These are phyloP conservation scores for Paramecium sonneborni DNA, from an alignment of 73 alveolate genomes.

Conservation along the genomic window DNA sequence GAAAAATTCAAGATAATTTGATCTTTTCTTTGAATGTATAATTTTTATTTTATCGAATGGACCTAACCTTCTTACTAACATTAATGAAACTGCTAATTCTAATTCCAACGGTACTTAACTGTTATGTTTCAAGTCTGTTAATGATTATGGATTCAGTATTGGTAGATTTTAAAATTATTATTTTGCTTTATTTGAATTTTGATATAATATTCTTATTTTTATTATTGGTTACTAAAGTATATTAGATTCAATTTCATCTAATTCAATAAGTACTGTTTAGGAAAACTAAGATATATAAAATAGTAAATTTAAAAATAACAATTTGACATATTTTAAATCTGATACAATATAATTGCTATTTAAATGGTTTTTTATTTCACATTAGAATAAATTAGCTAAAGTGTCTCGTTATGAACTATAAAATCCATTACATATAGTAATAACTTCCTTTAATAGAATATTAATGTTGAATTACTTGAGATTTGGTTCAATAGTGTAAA, in stretches of 20 bases:
- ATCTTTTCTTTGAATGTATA: not conserved
- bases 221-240: not conserved
- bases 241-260: not conserved
- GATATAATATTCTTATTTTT: not conserved
- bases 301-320: not conserved
- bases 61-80: not conserved
- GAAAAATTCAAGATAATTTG: not conserved
- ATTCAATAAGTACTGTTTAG: not conserved
- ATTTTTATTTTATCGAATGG: not conserved
- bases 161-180: not conserved
- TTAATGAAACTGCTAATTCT: not conserved
- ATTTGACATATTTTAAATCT: not conserved
- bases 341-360: not conserved
- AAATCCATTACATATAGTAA: not conserved
- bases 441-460: not conserved
- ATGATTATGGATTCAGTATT: not conserved
- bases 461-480: not conserved
- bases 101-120: not conserved
- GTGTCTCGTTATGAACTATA: not conserved
- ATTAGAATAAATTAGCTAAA: not conserved
- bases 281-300: not conserved
- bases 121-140: not conserved
- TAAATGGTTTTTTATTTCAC: not conserved
- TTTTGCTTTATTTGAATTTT: not conserved
- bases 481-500: not conserved